Evolutionary conservation across 2,329 filamentous ascomycete genomes (phyloP), one percentile per base, ranked within the genome.

Genomic region (Fusarium sulawesiense): DNA sequence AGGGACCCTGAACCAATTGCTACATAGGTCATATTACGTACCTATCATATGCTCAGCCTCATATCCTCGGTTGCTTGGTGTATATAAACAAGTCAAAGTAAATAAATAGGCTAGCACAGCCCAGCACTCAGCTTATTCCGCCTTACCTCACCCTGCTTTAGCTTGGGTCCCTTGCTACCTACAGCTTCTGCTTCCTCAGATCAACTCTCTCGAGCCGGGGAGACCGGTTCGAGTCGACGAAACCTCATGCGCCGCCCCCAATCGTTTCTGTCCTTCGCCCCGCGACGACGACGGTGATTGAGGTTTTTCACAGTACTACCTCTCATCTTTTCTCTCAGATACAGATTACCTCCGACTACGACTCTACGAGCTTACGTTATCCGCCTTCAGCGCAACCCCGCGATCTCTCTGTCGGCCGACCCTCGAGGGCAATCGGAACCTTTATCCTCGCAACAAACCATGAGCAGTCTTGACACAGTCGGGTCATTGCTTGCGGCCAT

Each of bases 401-500:
- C 64, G 61, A 60, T 56, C 59, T 55, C 44, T 41, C 40, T 57
- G 16, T 50, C 40, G 29, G 23, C 49, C 45, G 37, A 59, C 29
- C 37, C 46, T 64, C n/a, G 65, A 56, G 56, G 34, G 59, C 47
- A 63, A 64, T 61, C 45, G 59, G 57, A 56, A 57, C 49, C 66
- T 37, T 37, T 57, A 50, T 48, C 41, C 50, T 62, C 66, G 64
- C 64, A 27, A 48, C 67, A 46, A 75, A 78, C 69, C 71, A 80
- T 78, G 78, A 75, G 74, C 73, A 82, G 78, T 77, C 75, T 79
- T 76, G 84, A 87, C 76, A 86, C 86, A 51, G 86, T 89, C 75
- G 87, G 87, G 74, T 83, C 84, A 70, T 82, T 88, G 75, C 84
- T 89, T 76, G 86, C 86, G 75, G 81, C 81, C 78, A 87, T 89